Evolutionary conservation across 1,139 yeast species (phyloP).

Genomic region (Suhomyces guaymorum): DNA sequence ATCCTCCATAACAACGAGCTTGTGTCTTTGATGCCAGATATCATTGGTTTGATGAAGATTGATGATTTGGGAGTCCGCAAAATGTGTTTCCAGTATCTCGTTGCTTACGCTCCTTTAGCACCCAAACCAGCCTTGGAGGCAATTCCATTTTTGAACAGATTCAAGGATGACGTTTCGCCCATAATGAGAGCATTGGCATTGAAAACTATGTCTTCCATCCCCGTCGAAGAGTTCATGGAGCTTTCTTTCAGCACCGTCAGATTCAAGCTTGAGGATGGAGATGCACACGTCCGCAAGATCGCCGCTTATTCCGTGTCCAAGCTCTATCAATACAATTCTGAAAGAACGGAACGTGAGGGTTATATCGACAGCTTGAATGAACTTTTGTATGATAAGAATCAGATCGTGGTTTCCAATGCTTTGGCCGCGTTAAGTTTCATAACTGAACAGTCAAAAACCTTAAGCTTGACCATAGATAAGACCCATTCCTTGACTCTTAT

Average conservation of each 20-base stretch:
- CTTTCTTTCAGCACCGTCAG: conserved; percentile 25
- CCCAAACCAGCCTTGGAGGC: conserved; percentile 59
- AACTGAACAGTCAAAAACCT: conserved; percentile 54
- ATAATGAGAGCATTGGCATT: conserved; percentile 53
- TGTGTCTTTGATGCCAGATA: conserved; percentile 65
- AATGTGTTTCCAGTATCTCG: conserved; percentile 62
- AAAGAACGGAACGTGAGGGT: conserved; percentile 44
- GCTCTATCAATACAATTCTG: conserved; percentile 58
- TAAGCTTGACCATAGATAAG: conserved; percentile 57
- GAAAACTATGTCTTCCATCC: conserved; percentile 62
- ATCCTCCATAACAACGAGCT: conserved; percentile 82
- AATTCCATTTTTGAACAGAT: conserved; percentile 56
- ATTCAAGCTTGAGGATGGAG: conserved; percentile 49
- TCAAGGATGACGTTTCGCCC: conserved; percentile 41
- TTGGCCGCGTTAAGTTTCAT: conserved; percentile 68
- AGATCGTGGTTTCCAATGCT: conserved; percentile 70
- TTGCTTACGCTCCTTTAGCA: conserved; percentile 55
- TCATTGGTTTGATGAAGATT: conserved; percentile 58
- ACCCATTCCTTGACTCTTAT: conserved; percentile 57
- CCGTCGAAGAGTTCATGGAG: conserved; percentile 52
- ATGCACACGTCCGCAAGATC: conserved; percentile 63
- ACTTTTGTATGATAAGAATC: conserved; percentile 57
- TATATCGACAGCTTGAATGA: conserved; percentile 59
- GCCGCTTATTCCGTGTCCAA: conserved; percentile 74
- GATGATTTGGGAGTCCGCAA: conserved; percentile 75